Evolutionary conservation across 306 rosid species (phyloP).

Genomic region (Castanea crenata): DNA sequence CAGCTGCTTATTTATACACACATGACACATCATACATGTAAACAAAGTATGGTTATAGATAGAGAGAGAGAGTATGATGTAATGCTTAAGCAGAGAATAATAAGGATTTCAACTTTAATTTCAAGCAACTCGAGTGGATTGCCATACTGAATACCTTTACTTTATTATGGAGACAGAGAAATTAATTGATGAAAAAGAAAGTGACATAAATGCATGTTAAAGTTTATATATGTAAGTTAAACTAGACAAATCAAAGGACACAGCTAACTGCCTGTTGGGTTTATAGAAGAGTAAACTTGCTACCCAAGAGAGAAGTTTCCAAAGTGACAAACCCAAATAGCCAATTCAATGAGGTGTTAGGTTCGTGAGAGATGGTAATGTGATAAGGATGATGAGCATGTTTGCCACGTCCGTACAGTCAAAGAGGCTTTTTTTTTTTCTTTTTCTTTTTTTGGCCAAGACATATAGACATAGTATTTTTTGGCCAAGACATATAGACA

Average conservation of each 20-base stretch:
- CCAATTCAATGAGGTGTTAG: background rate
- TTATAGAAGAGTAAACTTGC: background rate
- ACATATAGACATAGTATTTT: background rate
- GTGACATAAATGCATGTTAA: background rate
- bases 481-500: background rate
- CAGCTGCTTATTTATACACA: constrained; percentile 23
- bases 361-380: background rate
- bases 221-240: background rate
- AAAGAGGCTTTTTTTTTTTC: background rate
- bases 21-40: background rate
- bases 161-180: background rate
- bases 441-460: no score
- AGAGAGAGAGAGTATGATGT: constrained; percentile 20
- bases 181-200: background rate
- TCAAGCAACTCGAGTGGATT: constrained; percentile 32
- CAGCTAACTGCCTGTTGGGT: background rate
- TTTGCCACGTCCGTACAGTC: background rate
- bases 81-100: constrained; percentile 17
- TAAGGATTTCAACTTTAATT: constrained; percentile 34
- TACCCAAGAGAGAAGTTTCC: background rate
- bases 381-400: background rate
- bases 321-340: background rate
- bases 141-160: background rate
- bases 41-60: background rate
- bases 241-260: background rate